Conservation (phyloP, 2,329 filamentous ascomycete genomes). For the Rugonectria rugulosa region DNA sequence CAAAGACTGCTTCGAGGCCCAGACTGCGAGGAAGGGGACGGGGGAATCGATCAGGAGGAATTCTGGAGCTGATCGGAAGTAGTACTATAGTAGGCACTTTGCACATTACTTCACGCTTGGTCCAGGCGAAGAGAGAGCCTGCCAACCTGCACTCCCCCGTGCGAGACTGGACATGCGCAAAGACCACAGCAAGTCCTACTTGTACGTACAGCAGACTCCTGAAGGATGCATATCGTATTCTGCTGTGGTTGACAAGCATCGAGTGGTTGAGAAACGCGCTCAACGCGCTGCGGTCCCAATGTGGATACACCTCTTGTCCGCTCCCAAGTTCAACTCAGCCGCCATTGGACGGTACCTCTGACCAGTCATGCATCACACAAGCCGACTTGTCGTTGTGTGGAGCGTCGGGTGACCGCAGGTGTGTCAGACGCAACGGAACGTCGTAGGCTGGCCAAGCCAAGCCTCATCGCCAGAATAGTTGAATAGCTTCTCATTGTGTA, state of each 20-base stretch:
- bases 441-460: slow-evolving; percentile 20
- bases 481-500: not conserved
- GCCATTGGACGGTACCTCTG: slow-evolving; percentile 28
- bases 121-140: no score
- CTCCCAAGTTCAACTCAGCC: slow-evolving; percentile 9
- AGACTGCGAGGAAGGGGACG: slow-evolving; percentile 22
- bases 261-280: slow-evolving; percentile 35
- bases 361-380: slow-evolving; percentile 29
- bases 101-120: no score
- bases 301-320: slow-evolving; percentile 28
- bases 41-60: slow-evolving; percentile 5
- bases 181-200: not conserved
- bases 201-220: slow-evolving; percentile 18
- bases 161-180: no score
- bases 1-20: slow-evolving; percentile 21
- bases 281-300: slow-evolving; percentile 30
- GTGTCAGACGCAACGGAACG: slow-evolving; percentile 13
- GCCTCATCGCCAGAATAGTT: slow-evolving; percentile 32
- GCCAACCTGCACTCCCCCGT: no score
- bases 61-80: not conserved
- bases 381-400: slow-evolving; percentile 18
- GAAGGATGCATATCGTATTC: slow-evolving; percentile 31
- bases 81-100: no score
- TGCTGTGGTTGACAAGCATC: slow-evolving; percentile 26
- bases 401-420: slow-evolving; percentile 20